Evolutionary conservation across 164 flowering plant species (phyloP).

Genomic region (Berberis vulgaris): DNA sequence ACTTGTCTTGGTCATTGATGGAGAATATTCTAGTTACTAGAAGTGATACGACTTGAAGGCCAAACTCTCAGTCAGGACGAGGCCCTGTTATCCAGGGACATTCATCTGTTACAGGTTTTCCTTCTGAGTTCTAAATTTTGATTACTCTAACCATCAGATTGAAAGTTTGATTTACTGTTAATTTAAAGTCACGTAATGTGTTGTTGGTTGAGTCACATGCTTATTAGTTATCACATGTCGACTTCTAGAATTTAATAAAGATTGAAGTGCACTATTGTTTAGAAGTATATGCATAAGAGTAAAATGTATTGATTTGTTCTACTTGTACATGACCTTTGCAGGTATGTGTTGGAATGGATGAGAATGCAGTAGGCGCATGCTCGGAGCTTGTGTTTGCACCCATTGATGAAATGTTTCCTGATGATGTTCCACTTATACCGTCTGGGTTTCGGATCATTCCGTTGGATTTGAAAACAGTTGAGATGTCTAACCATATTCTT

Average conservation of each 20-base stretch:
- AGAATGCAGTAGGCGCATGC: conserved; percentile 80
- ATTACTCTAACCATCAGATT: too few species aligned
- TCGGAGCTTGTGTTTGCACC: conserved; percentile 94
- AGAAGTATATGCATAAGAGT: too few species aligned
- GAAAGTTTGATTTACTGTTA: too few species aligned
- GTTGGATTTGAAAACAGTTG: conserved; percentile 71
- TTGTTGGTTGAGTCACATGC: too few species aligned
- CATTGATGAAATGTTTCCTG: conserved; percentile 91
- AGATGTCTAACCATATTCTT: conserved; percentile 12
- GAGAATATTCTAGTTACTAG: conserved; percentile 56
- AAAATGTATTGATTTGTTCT: not conserved
- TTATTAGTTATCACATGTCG: too few species aligned
- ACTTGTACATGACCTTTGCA: conserved; percentile 16
- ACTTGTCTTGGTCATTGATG: not conserved
- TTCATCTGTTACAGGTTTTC: conserved; percentile 84
- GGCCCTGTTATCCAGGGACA: conserved; percentile 63
- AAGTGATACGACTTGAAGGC: conserved; percentile 87
- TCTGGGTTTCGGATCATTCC: conserved; percentile 92
- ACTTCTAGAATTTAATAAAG: too few species aligned
- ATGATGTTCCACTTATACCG: conserved; percentile 78
- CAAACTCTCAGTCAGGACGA: conserved; percentile 73
- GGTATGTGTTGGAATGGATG: conserved; percentile 85
- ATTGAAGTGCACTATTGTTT: too few species aligned
- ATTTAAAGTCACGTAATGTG: too few species aligned
- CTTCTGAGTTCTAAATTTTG: too few species aligned